Evolutionary conservation across 106 monocot species (phyloP), one percentile per base, ranked within the genome.

Genomic region (Vanilla planifolia): DNA sequence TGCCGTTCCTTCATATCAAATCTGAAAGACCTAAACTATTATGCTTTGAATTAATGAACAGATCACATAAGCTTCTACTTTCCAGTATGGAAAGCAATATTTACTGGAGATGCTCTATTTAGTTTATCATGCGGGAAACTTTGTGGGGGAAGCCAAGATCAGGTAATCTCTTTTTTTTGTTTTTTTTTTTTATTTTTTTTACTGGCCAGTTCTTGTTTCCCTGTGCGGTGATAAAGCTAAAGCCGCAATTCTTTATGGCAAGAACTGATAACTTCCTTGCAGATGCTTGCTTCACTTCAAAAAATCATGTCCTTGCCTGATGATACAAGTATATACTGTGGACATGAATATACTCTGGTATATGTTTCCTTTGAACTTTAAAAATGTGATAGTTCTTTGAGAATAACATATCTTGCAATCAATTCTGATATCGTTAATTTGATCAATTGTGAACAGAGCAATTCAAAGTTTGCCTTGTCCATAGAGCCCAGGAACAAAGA

Each of bases 81-180:
- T 80, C 86, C 95, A 48, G 80, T 76, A 55, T 78, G 78, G 68
- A 66, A 78, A 67, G 76, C 85, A 19, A 53, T 96, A 78, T 96
- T 96, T 72, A 90, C 90, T 5, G 95, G 95, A 16, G 95, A 96
- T 53, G 87, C 90, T 10, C 72, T 96, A 51, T 95, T 96, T 66
- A 96, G 86, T 72, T 78, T 96, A 60, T 96, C 95, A 26, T 96
- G 95, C 61, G 95, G 95, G 35, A 96, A 96, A 69, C 95, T 96
- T 69, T 96, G 90, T 61, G 95, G 90, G 71, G 90, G 95, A 68
- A 80, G 46, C 21, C 84, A 86, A 40, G 80, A 84, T 39, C 86
- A 96, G 90, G 95, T 92, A 66, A 8, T 55, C n/a, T 32, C 32
- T 55, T 0, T 55, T 55, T 50, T n/a, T n/a, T n/a, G n/a, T n/a